Base-by-base conservation (phyloP, 768 basidiomycete genomes). In the Lentinula lateritia region DNA sequence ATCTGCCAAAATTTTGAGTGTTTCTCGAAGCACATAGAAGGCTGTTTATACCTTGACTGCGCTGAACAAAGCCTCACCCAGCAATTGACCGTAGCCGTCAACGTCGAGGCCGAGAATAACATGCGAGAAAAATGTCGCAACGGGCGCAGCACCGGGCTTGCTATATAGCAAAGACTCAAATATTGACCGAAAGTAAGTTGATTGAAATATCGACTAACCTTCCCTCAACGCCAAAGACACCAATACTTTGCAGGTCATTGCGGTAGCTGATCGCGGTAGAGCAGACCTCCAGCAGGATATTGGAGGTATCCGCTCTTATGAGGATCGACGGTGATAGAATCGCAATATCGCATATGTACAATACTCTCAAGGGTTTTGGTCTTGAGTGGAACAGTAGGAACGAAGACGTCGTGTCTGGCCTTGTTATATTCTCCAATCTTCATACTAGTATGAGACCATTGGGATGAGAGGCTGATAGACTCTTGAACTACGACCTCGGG, bases 221-320 rank as follows among this genome's bases (percentile, higher is more conserved):
- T 61, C 80, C 80, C 65, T 81, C 80, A 28, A 82, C 67, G 2
- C 80, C 81, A 62, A 79, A 80, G 0, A 75, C 65, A 0, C 80
- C 80, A 32, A 81, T 77, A 53, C 67, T 75, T 57, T 72, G 73
- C 42, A 41, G 38, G 18, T 34, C 41, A 9, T 58, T 32, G 39
- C 38, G 56, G 42, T 58, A 45, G 65, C 15, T 66, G 70, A 39
- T 76, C 74, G 12, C 65, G 61, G 63, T 75, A 75, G 62, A 69
- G 71, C 36, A 76, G 58, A 2, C 71, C 71, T 6, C 74, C 74
- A 15, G 75, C 75, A 13, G 74, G 74, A 50, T 73, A 76, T 4
- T 68, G 75, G 2, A 71, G 58, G 43, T 75, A 75, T 13, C 75
- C 74, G 39, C 67, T 64, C 63, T 76, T 76, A 56, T 76, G 75